These are phyloP conservation scores for Lobulomyces angularis DNA, from an alignment of 192 early-diverging fungal species.

Conservation along the genomic window DNA sequence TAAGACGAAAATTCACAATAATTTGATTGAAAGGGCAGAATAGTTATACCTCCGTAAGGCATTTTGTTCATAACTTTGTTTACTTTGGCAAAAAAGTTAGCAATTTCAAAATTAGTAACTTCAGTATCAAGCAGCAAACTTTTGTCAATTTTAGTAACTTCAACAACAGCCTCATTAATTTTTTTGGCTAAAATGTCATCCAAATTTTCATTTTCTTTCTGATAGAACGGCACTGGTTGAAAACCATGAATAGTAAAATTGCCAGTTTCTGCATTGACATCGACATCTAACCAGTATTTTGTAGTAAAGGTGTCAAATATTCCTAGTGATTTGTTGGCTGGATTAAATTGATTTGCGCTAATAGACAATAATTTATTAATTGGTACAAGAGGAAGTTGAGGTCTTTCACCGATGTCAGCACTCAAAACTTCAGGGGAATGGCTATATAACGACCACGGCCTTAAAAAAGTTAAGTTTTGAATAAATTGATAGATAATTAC, in stretches of 20 bases:
- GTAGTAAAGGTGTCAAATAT: constrained; percentile 11
- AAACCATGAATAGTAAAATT: constrained; percentile 13
- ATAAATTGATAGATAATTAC: too few species aligned
- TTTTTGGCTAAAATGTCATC: constrained; percentile 27
- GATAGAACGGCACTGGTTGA: constrained; percentile 31
- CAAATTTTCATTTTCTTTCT: constrained; percentile 10
- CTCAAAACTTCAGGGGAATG: too few species aligned
- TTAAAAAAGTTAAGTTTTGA: too few species aligned
- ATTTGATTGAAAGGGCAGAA: too few species aligned
- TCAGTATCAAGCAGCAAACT: constrained; percentile 9
- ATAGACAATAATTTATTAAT: too few species aligned
- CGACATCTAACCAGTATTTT: neutral
- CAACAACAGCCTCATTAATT: constrained; percentile 19
- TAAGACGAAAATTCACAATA: too few species aligned
- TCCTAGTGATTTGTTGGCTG: constrained; percentile 23
- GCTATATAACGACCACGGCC: too few species aligned
- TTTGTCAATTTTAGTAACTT: constrained; percentile 32
- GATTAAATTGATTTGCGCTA: constrained; percentile 13
- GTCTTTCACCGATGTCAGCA: too few species aligned
- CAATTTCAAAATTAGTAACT: neutral
- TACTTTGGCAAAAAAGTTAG: constrained; percentile 14
- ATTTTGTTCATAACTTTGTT: constrained; percentile 28
- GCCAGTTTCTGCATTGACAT: neutral
- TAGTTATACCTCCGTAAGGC: constrained; percentile 47
- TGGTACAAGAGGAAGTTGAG: too few species aligned